Base-by-base conservation (phyloP, 2,329 filamentous ascomycete genomes). In the Seiridium unicorne region DNA sequence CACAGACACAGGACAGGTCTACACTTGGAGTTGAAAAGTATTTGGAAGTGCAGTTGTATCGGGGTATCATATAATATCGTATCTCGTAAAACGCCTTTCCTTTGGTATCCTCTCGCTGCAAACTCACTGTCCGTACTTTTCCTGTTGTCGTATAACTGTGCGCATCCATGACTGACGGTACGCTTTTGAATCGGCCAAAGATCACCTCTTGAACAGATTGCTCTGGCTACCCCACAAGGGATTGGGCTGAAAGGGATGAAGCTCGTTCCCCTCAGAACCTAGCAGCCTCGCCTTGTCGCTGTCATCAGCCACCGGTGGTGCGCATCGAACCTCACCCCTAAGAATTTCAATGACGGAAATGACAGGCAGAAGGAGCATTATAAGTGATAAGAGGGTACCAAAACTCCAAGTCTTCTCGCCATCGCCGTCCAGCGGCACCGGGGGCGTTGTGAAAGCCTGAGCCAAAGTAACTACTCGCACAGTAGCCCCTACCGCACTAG, bases 361-460 rank as follows among this genome's bases (percentile, higher is more conserved):
- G 13, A 89, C 66, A 1, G 86, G 85, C 66, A 89, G 72, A n/a
- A 84, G 69, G 34, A 89, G 74, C 66, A 89, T 74, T 64, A 89
- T 72, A 64, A 88, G 72, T 1, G 84, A 83, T 35, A 89, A 73
- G 59, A 89, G 72, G 71, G 88, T 85, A 0, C 86, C 87, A 66
- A 88, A 90, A 63, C 81, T 84, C 85, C 85, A 89, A 9, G 76
- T 73, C 61, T 76, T 81, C 73, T 89, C 86, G 31, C 78, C 80
- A 0, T 72, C 60, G 59, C 87, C 86, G 5, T 70, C 69, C 2
- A 89, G 74, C 31, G 69, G 64, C 3, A 88, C 76, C 0, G 79
- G 77, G 0, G 84, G 82, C 1, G 42, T 70, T 1, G 84, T 83
- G 68, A 90, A 88, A 2, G 87, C 87, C 67, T 88, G 84, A 0